phyloP scores from a whole-genome alignment of 306 rosid species.

The Malus fusca region DNA sequence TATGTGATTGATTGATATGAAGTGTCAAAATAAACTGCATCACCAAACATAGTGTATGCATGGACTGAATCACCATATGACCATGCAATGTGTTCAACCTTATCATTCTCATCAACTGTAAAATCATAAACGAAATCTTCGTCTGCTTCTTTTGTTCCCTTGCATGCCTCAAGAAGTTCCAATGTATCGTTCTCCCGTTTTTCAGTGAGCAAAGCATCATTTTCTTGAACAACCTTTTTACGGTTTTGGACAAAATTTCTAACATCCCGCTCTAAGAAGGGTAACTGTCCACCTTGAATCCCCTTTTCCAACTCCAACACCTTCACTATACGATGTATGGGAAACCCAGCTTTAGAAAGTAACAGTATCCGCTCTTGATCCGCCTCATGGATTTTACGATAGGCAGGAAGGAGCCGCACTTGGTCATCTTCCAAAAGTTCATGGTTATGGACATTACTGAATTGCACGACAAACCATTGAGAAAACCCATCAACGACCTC shows the following conservation, averaged over 20 bases:
- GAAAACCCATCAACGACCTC: slow-evolving; percentile 79
- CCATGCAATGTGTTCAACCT: slow-evolving; percentile 80
- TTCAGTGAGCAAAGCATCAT: slow-evolving; percentile 71
- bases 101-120: slow-evolving; percentile 71
- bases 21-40: slow-evolving; percentile 74
- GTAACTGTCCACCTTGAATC: slow-evolving; percentile 83
- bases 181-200: slow-evolving; percentile 73
- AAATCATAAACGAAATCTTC: slow-evolving; percentile 69
- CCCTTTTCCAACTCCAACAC: slow-evolving; percentile 95
- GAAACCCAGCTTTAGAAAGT: slow-evolving; percentile 91
- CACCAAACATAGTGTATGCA: slow-evolving; percentile 62
- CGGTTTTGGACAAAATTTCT: slow-evolving; percentile 92
- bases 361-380: slow-evolving; percentile 88
- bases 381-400: slow-evolving; percentile 80
- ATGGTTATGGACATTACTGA: slow-evolving; percentile 85
- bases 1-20: slow-evolving; percentile 71
- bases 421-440: slow-evolving; percentile 95
- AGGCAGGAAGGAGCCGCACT: slow-evolving; percentile 87
- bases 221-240: slow-evolving; percentile 80
- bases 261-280: slow-evolving; percentile 92
- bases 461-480: slow-evolving; percentile 90
- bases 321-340: slow-evolving; percentile 86
- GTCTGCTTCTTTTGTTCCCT: slow-evolving; percentile 61
- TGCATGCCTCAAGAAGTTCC: slow-evolving; percentile 93
- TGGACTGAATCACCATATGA: slow-evolving; percentile 64